A percentile compares a stretch with the other conserved stretches of the same genome.
These are phyloP conservation scores for Cryphonectria naterciae DNA, from an alignment of 2,329 filamentous ascomycete genomes.

Conservation along the genomic window DNA sequence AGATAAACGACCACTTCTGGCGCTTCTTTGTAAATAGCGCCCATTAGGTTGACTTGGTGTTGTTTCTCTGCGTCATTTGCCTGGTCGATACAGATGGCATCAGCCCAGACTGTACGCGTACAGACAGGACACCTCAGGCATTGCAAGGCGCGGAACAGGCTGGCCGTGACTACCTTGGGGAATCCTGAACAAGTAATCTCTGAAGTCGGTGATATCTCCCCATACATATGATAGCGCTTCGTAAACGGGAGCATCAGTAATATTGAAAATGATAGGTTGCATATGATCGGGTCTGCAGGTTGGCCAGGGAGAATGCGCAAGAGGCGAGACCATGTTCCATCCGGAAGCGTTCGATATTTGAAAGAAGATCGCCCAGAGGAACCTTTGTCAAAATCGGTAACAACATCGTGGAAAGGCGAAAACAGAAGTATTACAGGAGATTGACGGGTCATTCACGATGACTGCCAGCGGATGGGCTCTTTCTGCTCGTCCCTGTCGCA, in stretches of 20 bases:
- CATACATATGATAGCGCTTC: neutral
- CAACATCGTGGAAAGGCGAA: neutral
- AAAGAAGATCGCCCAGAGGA: neutral
- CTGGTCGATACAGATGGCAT: neutral
- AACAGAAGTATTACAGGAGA: neutral
- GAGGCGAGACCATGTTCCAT: neutral
- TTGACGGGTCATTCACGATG: neutral
- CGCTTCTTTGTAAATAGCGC: neutral
- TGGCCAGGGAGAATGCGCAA: neutral
- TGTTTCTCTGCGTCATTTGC: neutral
- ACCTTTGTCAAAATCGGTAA: neutral
- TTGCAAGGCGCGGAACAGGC: neutral
- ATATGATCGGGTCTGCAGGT: neutral
- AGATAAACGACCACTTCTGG: neutral
- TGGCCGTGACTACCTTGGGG: neutral
- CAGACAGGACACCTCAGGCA: neutral
- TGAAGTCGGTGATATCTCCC: neutral
- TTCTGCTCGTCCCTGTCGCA: neutral
- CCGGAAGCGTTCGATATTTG: neutral
- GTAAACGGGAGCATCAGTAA: neutral
- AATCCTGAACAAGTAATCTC: neutral
- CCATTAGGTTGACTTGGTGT: neutral
- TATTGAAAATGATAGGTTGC: neutral
- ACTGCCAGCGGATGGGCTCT: neutral
- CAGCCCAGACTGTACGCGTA: neutral